A percentile compares a stretch with the other conserved stretches of the same genome.
phyloP scores from a whole-genome alignment of 768 basidiomycete genomes.

The Omphalotus guepiniiformis region DNA sequence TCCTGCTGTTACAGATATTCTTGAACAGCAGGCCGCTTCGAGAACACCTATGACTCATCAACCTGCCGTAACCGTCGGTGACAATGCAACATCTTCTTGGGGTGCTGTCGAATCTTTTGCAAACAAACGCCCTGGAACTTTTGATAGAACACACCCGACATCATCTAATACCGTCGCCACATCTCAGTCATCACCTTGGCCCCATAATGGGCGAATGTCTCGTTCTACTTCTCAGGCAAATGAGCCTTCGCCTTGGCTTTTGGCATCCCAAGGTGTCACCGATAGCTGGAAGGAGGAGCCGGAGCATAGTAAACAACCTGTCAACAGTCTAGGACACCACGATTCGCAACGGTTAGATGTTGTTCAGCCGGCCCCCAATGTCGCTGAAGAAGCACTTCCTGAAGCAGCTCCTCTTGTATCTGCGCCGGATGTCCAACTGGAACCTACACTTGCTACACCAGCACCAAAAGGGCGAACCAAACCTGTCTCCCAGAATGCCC shows the following conservation, averaged over 20 bases:
- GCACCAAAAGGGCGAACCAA: slow-evolving; percentile 17
- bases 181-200: slow-evolving; percentile 2
- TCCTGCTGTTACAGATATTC: background rate
- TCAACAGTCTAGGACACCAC: slow-evolving; percentile 55
- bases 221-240: slow-evolving; percentile 23
- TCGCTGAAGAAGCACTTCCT: slow-evolving; percentile 7
- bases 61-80: slow-evolving; percentile 8
- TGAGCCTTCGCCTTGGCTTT: slow-evolving; percentile 26
- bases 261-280: background rate
- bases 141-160: slow-evolving; percentile 41
- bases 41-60: background rate
- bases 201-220: slow-evolving; percentile 16
- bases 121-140: slow-evolving; percentile 29
- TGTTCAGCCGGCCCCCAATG: slow-evolving; percentile 17
- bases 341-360: slow-evolving; percentile 46
- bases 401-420: slow-evolving; percentile 13
- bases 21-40: slow-evolving; percentile 1
- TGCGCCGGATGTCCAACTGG: slow-evolving; percentile 7
- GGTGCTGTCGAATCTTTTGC: slow-evolving; percentile 21
- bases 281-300: slow-evolving; percentile 1
- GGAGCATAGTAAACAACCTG: slow-evolving; percentile 16
- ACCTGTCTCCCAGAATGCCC: slow-evolving; percentile 4
- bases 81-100: slow-evolving; percentile 30
- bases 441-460: slow-evolving; percentile 15
- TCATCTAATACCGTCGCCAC: slow-evolving; percentile 27